phyloP scores from a whole-genome alignment of 495 filamentous ascomycete species.

The Neurospora africana region DNA sequence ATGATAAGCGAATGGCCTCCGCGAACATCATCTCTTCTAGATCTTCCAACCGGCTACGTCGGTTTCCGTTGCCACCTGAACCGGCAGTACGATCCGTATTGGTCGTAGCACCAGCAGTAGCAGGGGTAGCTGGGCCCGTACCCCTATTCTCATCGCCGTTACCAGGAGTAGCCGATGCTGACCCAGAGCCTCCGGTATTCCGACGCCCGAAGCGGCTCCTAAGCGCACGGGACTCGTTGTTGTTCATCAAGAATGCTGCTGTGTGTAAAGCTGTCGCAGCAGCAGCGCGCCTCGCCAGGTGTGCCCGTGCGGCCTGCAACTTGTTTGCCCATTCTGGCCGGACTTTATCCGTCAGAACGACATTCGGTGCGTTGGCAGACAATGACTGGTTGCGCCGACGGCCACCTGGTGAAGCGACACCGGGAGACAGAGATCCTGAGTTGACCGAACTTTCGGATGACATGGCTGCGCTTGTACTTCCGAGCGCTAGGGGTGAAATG shows the following conservation, averaged over 20 bases:
- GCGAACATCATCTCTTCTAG: slow-evolving; percentile 98
- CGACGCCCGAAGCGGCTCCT: slow-evolving; percentile 38
- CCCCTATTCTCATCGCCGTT: slow-evolving; percentile 20
- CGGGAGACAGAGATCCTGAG: slow-evolving; percentile 32
- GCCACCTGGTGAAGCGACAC: slow-evolving; percentile 2
- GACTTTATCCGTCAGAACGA: slow-evolving; percentile 84
- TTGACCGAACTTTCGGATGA: slow-evolving; percentile 46
- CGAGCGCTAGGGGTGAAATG: slow-evolving; percentile 26
- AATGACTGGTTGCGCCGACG: slow-evolving; percentile 68
- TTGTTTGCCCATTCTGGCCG: slow-evolving; percentile 94
- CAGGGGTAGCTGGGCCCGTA: slow-evolving; percentile 9
- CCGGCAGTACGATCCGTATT: slow-evolving; percentile 1
- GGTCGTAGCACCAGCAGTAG: neutral
- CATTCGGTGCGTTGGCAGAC: slow-evolving; percentile 65
- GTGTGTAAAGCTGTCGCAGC: slow-evolving; percentile 92
- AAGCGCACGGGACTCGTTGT: slow-evolving; percentile 35
- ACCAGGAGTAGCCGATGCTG: slow-evolving; percentile 18
- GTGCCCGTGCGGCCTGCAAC: slow-evolving; percentile 70
- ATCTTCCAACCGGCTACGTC: slow-evolving; percentile 70
- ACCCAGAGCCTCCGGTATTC: slow-evolving; percentile 31
- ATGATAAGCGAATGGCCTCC: slow-evolving; percentile 81
- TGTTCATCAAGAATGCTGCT: slow-evolving; percentile 84
- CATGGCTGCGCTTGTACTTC: slow-evolving; percentile 55
- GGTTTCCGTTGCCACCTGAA: slow-evolving; percentile 26
- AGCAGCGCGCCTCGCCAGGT: slow-evolving; percentile 76